Percentiles rank a stretch among this genome's conserved stretches.
phyloP scores from a whole-genome alignment of 2,329 filamentous ascomycete species.

The Stylonectria norvegica region DNA sequence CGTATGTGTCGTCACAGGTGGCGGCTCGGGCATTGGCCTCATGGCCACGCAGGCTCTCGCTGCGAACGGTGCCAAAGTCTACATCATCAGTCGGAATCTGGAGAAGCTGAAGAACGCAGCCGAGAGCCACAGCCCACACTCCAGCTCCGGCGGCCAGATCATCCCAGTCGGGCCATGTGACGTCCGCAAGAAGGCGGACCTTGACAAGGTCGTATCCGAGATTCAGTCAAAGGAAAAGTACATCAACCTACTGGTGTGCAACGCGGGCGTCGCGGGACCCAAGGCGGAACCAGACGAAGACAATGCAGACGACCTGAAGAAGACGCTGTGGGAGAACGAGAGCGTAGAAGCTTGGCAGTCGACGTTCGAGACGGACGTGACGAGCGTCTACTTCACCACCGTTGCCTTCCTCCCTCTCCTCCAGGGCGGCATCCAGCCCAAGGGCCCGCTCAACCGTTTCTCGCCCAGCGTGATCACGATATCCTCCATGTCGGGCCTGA shows the following conservation, averaged over 20 bases:
- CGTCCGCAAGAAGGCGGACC: conserved; percentile 1
- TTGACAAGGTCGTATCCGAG: background rate
- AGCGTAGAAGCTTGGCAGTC: background rate
- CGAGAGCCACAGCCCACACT: background rate
- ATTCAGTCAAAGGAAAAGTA: background rate
- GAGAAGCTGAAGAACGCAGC: background rate
- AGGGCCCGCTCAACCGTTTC: background rate
- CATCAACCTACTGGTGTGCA: background rate
- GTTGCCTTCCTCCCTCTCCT: conserved; percentile 2
- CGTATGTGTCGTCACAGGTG: conserved; percentile 1
- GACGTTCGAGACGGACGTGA: conserved; percentile 1
- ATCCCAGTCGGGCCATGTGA: background rate
- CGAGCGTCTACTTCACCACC: conserved; percentile 1
- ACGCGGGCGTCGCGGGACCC: background rate
- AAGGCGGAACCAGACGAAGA: background rate
- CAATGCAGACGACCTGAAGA: background rate
- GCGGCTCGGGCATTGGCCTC: background rate
- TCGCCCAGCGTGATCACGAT: conserved; percentile 1
- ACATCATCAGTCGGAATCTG: background rate
- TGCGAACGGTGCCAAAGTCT: background rate
- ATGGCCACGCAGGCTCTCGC: conserved; percentile 1
- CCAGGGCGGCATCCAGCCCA: background rate
- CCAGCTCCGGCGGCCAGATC: background rate
- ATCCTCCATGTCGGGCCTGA: conserved; percentile 1
- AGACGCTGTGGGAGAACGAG: conserved; percentile 1